Conservation (phyloP, 192 early-diverging fungal species). For the Jimgerdemannia flammicorona region DNA sequence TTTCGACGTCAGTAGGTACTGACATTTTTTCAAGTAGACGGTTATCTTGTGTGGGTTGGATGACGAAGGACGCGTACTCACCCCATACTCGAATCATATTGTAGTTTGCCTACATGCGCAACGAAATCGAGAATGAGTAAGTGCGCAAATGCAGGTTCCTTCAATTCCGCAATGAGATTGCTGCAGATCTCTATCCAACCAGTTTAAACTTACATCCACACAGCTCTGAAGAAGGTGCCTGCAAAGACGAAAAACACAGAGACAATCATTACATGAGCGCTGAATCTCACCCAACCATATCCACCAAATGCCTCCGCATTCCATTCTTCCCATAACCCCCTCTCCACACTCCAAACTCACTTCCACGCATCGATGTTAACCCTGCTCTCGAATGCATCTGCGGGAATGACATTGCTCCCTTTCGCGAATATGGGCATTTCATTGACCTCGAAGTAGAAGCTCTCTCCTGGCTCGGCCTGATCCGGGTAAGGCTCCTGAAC, state of each 20-base stretch:
- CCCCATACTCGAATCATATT: conserved; percentile 62
- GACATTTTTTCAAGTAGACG: conserved; percentile 25
- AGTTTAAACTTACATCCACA: too few species aligned
- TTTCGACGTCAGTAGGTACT: too few species aligned
- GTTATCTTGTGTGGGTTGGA: neutral
- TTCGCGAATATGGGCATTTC: conserved; percentile 33
- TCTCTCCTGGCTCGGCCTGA: conserved; percentile 14
- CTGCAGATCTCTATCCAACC: too few species aligned
- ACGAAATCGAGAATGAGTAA: conserved; percentile 24
- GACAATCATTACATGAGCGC: too few species aligned
- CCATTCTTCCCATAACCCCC: too few species aligned
- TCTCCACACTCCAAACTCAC: neutral
- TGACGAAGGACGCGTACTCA: conserved; percentile 31
- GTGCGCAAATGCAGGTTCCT: neutral
- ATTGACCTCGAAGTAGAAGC: conserved; percentile 52
- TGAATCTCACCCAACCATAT: too few species aligned
- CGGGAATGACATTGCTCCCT: conserved; percentile 62
- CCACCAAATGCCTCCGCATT: too few species aligned
- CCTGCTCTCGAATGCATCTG: conserved; percentile 18
- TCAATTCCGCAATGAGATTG: too few species aligned
- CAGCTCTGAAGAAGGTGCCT: too few species aligned
- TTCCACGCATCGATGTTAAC: conserved; percentile 26
- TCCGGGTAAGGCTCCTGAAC: conserved; percentile 26
- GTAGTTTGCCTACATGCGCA: conserved; percentile 40
- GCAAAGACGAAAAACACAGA: too few species aligned